Evolutionary conservation across 495 filamentous ascomycete species (phyloP).

Genomic region (Tuber microsphaerosporum): DNA sequence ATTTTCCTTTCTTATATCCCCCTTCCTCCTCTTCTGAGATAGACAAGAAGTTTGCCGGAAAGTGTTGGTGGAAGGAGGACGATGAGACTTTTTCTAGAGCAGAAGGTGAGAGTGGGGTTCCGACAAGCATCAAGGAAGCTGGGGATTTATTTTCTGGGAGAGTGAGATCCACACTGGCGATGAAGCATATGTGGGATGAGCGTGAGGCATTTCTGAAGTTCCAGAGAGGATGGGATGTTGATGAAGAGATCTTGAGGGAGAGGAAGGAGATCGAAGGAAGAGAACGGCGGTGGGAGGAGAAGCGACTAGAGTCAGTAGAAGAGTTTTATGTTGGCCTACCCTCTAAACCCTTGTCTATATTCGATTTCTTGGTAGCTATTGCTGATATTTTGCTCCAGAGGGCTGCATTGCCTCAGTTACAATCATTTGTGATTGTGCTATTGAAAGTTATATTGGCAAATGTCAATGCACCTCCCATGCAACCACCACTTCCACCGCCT

Average conservation of each 20-base stretch:
- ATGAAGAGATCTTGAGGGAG: conserved; percentile 40
- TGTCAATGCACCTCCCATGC: conserved; percentile 52
- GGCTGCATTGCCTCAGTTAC: conserved; percentile 70
- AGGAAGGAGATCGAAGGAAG: conserved; percentile 46
- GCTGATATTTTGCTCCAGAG: conserved; percentile 49
- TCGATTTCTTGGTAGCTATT: not conserved
- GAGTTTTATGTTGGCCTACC: conserved; percentile 67
- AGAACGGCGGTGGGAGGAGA: conserved; percentile 44
- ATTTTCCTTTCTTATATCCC: conserved; percentile 96
- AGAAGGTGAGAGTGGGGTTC: conserved; percentile 76
- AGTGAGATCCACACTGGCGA: conserved; percentile 81
- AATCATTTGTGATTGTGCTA: conserved; percentile 89
- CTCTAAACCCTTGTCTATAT: conserved; percentile 6
- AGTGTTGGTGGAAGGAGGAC: conserved; percentile 78
- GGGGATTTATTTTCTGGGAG: conserved; percentile 82
- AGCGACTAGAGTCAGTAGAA: conserved; percentile 67
- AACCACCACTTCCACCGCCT: conserved; percentile 22
- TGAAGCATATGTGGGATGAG: conserved; percentile 91
- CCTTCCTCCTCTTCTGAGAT: conserved; percentile 45
- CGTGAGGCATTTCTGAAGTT: conserved; percentile 82
- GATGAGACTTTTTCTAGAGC: conserved; percentile 47
- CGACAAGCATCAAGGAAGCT: conserved; percentile 70
- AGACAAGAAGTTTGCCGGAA: conserved; percentile 47
- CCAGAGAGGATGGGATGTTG: conserved; percentile 74
- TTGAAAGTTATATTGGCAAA: conserved; percentile 78